A percentile compares a stretch with the other conserved stretches of the same genome.
Evolutionary conservation across 306 rosid genomes (phyloP).

Genomic region (Dalbergia oliveri): DNA sequence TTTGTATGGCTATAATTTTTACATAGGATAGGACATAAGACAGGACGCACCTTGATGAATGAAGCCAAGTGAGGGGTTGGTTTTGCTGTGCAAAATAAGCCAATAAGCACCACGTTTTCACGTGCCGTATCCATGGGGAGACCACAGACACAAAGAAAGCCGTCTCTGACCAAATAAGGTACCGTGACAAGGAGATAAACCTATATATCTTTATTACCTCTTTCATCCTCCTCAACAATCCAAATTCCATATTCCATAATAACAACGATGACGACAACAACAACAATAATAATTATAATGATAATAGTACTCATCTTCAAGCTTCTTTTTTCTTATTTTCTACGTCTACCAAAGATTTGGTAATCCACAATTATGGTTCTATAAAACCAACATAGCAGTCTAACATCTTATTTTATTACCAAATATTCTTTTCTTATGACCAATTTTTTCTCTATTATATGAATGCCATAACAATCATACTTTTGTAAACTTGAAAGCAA

Average conservation of each 20-base stretch:
- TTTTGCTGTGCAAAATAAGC: background rate
- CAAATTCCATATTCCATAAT: constrained; percentile 1
- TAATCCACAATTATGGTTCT: constrained; percentile 16
- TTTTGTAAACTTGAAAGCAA: constrained; percentile 25
- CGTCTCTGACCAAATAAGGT: constrained; percentile 48
- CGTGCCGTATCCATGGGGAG: constrained; percentile 43
- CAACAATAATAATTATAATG: background rate
- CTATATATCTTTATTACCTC: background rate
- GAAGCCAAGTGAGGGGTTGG: constrained; percentile 32
- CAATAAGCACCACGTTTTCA: background rate
- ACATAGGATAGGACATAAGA: background rate
- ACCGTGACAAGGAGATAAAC: constrained; percentile 12
- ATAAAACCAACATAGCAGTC: constrained; percentile 21
- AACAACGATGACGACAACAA: background rate
- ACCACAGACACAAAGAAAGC: constrained; percentile 26
- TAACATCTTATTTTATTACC: background rate
- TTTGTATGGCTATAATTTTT: background rate
- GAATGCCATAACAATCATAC: background rate
- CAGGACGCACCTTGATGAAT: constrained; percentile 4
- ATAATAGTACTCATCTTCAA: background rate
- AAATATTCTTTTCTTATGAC: background rate
- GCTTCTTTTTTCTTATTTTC: constrained; percentile 35
- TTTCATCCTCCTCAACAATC: background rate
- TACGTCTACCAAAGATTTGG: constrained; percentile 12
- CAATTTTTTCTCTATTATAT: background rate